Percentiles rank a stretch among this genome's conserved stretches.
Conservation (phyloP, 495 filamentous ascomycete species). For the Evernia prunastri region DNA sequence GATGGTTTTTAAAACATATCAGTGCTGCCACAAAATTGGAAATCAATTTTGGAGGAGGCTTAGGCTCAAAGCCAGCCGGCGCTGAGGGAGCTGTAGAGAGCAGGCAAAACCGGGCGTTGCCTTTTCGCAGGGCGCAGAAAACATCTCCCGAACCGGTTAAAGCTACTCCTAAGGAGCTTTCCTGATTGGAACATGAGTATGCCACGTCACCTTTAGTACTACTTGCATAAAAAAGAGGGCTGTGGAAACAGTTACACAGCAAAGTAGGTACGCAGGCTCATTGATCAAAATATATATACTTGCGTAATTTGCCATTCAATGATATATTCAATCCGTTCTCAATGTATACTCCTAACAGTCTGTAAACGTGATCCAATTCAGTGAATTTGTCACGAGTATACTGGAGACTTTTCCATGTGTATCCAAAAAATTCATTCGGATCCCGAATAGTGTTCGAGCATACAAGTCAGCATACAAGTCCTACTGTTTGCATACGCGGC, state of each 20-base stretch:
- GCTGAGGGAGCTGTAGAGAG: neutral
- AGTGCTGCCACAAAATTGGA: neutral
- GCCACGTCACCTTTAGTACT: neutral
- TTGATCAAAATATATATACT: neutral
- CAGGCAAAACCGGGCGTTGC: neutral
- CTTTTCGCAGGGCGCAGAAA: neutral
- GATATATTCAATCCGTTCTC: neutral
- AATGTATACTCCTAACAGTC: neutral
- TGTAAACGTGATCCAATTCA: neutral
- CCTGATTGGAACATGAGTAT: neutral
- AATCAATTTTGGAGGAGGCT: neutral
- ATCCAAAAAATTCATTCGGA: neutral
- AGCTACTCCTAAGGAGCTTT: neutral
- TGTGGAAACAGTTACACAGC: neutral
- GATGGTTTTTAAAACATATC: neutral
- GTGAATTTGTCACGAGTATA: neutral
- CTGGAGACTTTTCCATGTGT: neutral
- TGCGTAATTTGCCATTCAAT: neutral
- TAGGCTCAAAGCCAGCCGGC: neutral
- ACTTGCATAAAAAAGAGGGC: neutral
- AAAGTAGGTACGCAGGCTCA: neutral
- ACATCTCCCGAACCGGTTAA: neutral
- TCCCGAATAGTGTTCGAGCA: neutral
- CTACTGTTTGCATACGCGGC: neutral
- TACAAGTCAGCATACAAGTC: neutral